Evolutionary conservation across 306 rosid species (phyloP), one percentile per base, ranked within the genome.

Genomic region (Lathyrus sativus): DNA sequence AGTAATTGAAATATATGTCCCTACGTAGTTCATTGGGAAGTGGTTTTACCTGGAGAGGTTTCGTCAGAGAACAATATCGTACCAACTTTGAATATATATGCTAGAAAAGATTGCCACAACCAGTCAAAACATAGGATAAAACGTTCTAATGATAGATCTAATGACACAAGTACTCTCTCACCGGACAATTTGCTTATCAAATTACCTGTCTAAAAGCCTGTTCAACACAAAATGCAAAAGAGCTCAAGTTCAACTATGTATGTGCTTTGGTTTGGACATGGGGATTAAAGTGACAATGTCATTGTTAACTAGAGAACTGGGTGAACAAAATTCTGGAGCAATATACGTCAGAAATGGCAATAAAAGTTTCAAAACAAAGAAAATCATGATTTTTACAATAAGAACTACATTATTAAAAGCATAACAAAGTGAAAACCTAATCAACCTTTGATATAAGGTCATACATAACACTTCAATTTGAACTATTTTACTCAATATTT

Each of bases 381-480:
- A 10, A 62, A 42, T 1, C 1, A 12, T 28, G 5, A 5, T 45
- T 29, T 28, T 13, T 15, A 17, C 17, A 4, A 15, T 17, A 49
- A 66, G 31, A 41, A 42, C 55, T 2, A 9, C 29, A 15, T 3
- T 31, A 6, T 60, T 4, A 11, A 60, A 60, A 15, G 28, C 28
- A 28, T 17, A 58, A 3, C 64, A n/a, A 11, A 58, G 7, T 4
- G 43, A 31, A 39, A 28, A 56, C 18, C 39, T 56, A 56, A 31
- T 15, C 19, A 7, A 37, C 62, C 56, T 39, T 17, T 5, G 10
- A n/a, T 43, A 46, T 41, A 71, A 33, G 11, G 3, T 8, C 61
- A 11, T 46, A 43, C 33, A 51, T 61, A 8, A n/a, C 24, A 67
- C 49, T 75, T 50, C 44, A 14, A 37, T 72, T 66, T 46, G 13